Base-by-base conservation (phyloP, 176 grass and related monocot genomes). In the Oryza glumipatula region DNA sequence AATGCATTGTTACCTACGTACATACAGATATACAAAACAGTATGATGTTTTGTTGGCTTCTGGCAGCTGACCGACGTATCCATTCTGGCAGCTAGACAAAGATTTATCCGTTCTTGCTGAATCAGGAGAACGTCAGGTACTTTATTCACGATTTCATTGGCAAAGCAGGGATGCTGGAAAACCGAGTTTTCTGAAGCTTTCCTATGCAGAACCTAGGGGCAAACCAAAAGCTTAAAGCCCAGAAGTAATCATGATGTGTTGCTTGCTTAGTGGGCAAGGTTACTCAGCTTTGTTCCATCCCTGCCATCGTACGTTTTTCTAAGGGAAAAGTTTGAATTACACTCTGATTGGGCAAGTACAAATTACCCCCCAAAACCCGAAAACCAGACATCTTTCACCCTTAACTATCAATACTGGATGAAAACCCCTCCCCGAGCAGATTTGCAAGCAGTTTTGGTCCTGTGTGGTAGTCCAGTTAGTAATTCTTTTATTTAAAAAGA, bases 201-300 rank as follows among this genome's bases (percentile, higher is more conserved):
- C 12, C 68, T 28, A 67, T 11, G 72, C 45, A 28, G 45, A 73
- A 68, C 9, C 22, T 45, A 39, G 26, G 73, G 13, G 15, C 64
- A 64, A 35, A 35, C 49, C 70, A 30, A 85, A 76, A 48, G 41
- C 13, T 21, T 80, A 80, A 79, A 75, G 48, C 16, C 28, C 28
- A 69, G 26, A 33, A 67, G 52, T 24, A 65, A 80, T 70, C 69
- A 84, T 75, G 36, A 3, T 35, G 4, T 10, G 11, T 58, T 73
- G 56, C 51, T 89, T 89, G 82, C 70, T 80, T 85, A 84, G 69
- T 69, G 64, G 63, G 38, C 76, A 89, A 84, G 61, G 87, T 80
- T 80, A 80, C 28, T 79, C 26, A 33, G 9, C 70, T 88, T 66
- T 83, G 4, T 82, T 72, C 67, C 4, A 48, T 49, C 38, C 51